phyloP scores from a whole-genome alignment of 1,284 basidiomycete species.

The Pyrrhoderma noxium region DNA sequence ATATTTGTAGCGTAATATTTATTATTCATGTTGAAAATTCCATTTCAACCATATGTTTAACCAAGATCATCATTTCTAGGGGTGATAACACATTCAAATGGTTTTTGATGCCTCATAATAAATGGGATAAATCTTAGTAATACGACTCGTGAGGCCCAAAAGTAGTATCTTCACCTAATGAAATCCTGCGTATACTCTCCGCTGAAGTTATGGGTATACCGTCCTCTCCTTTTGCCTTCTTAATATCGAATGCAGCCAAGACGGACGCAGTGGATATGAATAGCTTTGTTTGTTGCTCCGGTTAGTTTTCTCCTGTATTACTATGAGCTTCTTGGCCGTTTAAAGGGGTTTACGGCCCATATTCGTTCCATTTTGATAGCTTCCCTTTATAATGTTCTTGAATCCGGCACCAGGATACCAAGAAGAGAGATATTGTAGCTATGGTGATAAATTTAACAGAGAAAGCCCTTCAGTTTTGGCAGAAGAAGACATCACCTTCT shows the following conservation, averaged over 20 bases:
- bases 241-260: slow-evolving; percentile 10
- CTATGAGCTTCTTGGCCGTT: slow-evolving; percentile 12
- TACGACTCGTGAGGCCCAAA: too few relatives aligned
- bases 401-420: slow-evolving; percentile 24
- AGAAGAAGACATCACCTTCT: neutral
- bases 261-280: slow-evolving; percentile 10
- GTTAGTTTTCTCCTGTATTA: too few relatives aligned
- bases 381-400: slow-evolving; percentile 47
- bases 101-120: slow-evolving; percentile 15
- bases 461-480: slow-evolving; percentile 7
- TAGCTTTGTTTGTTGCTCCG: too few relatives aligned
- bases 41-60: neutral
- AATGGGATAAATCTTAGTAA: too few relatives aligned
- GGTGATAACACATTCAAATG: slow-evolving; percentile 12
- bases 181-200: slow-evolving; percentile 1
- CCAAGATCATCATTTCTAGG: slow-evolving; percentile 15
- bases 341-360: slow-evolving; percentile 6
- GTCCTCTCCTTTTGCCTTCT: slow-evolving; percentile 5
- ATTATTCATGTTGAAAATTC: too few relatives aligned
- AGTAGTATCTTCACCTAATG: too few relatives aligned
- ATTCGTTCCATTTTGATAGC: slow-evolving; percentile 24
- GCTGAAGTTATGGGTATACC: slow-evolving; percentile 7
- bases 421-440: slow-evolving; percentile 7
- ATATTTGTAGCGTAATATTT: too few relatives aligned
- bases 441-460: slow-evolving; percentile 6